These are phyloP conservation scores for Boechera retrofracta DNA, from an alignment of 345 rosid species.

Conservation along the genomic window DNA sequence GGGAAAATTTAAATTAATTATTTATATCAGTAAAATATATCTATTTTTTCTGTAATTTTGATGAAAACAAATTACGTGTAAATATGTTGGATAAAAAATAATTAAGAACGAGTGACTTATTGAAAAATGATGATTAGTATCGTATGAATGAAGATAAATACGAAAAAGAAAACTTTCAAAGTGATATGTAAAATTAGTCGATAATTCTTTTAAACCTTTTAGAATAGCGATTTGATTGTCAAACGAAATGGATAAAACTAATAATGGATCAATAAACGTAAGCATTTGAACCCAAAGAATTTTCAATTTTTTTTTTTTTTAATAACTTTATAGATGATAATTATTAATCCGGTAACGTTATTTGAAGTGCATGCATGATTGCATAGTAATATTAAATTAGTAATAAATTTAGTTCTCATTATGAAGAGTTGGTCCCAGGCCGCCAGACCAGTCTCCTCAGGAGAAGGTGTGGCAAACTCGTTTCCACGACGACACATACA, in stretches of 20 bases:
- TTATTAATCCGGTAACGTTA: background rate
- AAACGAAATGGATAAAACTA: no score
- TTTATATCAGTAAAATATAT: no score
- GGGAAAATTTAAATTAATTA: background rate
- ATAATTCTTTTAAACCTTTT: no score
- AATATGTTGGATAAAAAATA: background rate
- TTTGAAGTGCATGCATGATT: constrained; percentile 17
- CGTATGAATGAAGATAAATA: background rate
- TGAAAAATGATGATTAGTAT: background rate
- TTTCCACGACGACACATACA: constrained; percentile 36
- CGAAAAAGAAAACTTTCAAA: background rate
- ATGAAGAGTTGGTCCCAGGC: constrained; percentile 36
- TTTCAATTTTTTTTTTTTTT: no score
- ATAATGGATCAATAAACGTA: no score
- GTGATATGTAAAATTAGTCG: no score
- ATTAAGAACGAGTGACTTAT: background rate
- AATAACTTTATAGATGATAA: no score
- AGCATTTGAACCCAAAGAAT: no score
- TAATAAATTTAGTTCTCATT: constrained; percentile 6
- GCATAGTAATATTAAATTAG: background rate
- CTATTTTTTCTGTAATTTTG: background rate
- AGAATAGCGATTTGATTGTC: no score
- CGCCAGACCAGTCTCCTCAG: constrained; percentile 34
- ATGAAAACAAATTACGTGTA: no score
- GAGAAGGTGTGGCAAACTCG: constrained; percentile 37